phyloP scores from a whole-genome alignment of 169 alveolate genomes.

The Plasmodium inui region DNA sequence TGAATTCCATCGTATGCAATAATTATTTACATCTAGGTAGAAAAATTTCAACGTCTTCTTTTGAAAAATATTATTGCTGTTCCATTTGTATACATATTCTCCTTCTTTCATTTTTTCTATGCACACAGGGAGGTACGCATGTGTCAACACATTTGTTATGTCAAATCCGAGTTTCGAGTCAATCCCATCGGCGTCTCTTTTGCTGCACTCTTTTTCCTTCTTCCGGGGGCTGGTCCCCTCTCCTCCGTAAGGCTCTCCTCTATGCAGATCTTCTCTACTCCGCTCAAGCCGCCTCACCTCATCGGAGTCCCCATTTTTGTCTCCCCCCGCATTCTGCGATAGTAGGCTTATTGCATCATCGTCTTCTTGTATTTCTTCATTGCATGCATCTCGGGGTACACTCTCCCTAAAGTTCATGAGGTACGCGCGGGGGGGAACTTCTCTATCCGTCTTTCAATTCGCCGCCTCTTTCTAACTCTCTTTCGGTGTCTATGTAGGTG shows the following conservation, averaged over 20 bases:
- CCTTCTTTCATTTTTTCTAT: slow-evolving; percentile 77
- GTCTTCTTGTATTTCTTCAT: slow-evolving; percentile 29
- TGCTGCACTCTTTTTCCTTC: background rate
- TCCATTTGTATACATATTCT: slow-evolving; percentile 76
- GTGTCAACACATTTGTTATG: slow-evolving; percentile 63
- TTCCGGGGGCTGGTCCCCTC: background rate
- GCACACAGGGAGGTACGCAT: slow-evolving; percentile 74
- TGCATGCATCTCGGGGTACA: slow-evolving; percentile 9
- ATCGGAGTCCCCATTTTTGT: slow-evolving; percentile 5
- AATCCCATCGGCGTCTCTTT: slow-evolving; percentile 10
- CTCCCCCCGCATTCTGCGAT: background rate
- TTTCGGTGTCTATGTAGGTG: background rate
- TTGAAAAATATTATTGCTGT: slow-evolving; percentile 71
- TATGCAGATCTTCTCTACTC: background rate
- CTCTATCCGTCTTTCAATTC: slow-evolving; percentile 1
- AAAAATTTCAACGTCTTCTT: slow-evolving; percentile 65
- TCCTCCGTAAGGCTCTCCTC: background rate
- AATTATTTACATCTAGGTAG: slow-evolving; percentile 72
- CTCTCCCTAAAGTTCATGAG: slow-evolving; percentile 63
- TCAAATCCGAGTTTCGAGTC: slow-evolving; percentile 63
- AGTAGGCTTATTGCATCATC: slow-evolving; percentile 20
- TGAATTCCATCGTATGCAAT: slow-evolving; percentile 77
- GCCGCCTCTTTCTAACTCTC: background rate
- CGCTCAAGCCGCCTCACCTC: background rate
- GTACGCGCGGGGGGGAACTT: background rate